Evolutionary conservation across 495 filamentous ascomycete genomes (phyloP), one percentile per base, ranked within the genome.

Genomic region (Parathielavia appendiculata): DNA sequence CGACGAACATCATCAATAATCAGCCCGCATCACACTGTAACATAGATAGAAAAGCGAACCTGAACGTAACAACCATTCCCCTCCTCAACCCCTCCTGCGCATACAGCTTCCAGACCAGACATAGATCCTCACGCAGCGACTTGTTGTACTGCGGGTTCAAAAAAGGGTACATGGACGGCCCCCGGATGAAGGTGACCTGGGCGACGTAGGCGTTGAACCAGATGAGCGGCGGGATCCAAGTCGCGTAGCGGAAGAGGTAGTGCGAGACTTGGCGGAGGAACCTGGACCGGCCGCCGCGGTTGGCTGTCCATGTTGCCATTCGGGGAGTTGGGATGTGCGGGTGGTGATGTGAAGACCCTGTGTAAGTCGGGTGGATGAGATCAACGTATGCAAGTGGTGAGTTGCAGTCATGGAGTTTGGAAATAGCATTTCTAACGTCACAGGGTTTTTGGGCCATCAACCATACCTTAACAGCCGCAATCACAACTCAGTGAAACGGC

Each of bases 91-190:
- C 69, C 54, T 75, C 62, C 26, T 71, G 69, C 51, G 77, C 70
- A 56, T 75, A 74, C 58, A 69, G 66, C 65, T 81, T 83, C 51
- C 70, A 76, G 19, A 77, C 76, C 57, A 79, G 64, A 63, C 77
- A 78, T 71, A 81, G n/a, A 51, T 83, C 80, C 59, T 78, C 66
- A 23, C 77, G 76, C 22, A 81, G 74, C 47, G 76, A 81, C 60
- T 79, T 70, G 41, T 85, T 76, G 66, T 73, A 85, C 48, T 84
- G 77, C 41, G 83, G 75, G 60, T 91, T 91, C 12, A 92, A 65
- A 69, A 82, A 87, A 0, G 89, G 89, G 54, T 86, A 89, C 89
- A 92, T 92, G 16, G 83, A 87, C 20, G 82, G 75, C 4, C 89
- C 89, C 30, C 71, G 75, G 61, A 91, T 83, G 72, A 77, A 77